Percentiles rank a stretch among this genome's conserved stretches.
Evolutionary conservation across 352 stramenopile genomes (phyloP).

Genomic region (Phytophthora boehmeriae): DNA sequence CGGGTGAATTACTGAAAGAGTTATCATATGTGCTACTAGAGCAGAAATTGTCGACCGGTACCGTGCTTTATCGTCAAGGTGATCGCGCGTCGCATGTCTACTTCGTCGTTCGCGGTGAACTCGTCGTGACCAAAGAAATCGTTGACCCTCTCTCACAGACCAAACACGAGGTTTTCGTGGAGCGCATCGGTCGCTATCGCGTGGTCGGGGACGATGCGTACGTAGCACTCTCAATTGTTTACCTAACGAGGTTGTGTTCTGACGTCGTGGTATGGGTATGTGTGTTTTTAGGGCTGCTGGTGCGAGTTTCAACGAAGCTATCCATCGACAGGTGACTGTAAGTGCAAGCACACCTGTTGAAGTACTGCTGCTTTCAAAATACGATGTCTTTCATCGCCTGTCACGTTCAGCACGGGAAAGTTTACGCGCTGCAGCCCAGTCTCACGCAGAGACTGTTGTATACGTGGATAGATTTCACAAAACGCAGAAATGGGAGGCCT

Average conservation of each 20-base stretch:
- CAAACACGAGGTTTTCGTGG: slow-evolving; percentile 52
- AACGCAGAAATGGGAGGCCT: slow-evolving; percentile 64
- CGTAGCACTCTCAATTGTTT: slow-evolving; percentile 16
- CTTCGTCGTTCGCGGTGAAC: slow-evolving; percentile 73
- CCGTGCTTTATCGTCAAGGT: slow-evolving; percentile 59
- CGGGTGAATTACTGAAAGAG: slow-evolving; percentile 67
- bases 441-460: slow-evolving; percentile 54
- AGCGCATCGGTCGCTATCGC: slow-evolving; percentile 60
- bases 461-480: slow-evolving; percentile 79
- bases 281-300: slow-evolving; percentile 52
- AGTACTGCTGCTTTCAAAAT: slow-evolving; percentile 74
- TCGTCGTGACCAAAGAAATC: slow-evolving; percentile 61
- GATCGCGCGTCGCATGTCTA: slow-evolving; percentile 71
- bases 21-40: slow-evolving; percentile 77
- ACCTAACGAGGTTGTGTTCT: background rate
- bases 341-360: slow-evolving; percentile 74
- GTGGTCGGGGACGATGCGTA: slow-evolving; percentile 80
- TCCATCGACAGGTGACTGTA: slow-evolving; percentile 67
- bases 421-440: slow-evolving; percentile 47
- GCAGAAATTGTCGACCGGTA: slow-evolving; percentile 53
- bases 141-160: slow-evolving; percentile 38
- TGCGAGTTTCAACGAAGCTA: slow-evolving; percentile 65
- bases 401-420: slow-evolving; percentile 61
- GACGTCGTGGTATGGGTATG: background rate
- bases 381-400: slow-evolving; percentile 79